Conservation (phyloP, 1,139 yeast species). For the Fermentozyma sake region DNA sequence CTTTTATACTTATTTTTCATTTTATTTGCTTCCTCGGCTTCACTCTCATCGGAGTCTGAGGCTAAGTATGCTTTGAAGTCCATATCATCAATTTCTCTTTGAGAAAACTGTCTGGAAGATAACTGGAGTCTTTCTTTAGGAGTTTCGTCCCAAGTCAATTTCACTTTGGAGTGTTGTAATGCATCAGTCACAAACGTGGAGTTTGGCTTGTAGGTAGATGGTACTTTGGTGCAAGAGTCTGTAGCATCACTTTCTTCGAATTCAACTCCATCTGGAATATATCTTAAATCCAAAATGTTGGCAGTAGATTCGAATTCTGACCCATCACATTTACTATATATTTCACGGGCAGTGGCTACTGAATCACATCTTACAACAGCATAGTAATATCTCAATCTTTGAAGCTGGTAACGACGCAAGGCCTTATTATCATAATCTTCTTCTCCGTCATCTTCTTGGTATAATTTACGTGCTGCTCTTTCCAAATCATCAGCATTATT, state of each 20-base stretch:
- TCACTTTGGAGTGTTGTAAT: slow-evolving; percentile 87
- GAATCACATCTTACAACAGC: slow-evolving; percentile 89
- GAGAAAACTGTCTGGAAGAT: slow-evolving; percentile 78
- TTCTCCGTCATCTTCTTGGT: slow-evolving; percentile 68
- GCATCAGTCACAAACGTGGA: slow-evolving; percentile 85
- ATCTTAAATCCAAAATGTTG: slow-evolving; percentile 86
- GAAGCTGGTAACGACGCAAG: slow-evolving; percentile 70
- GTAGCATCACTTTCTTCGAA: slow-evolving; percentile 71
- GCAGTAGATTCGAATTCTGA: slow-evolving; percentile 96
- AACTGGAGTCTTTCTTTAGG: slow-evolving; percentile 85
- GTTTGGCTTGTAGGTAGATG: slow-evolving; percentile 76
- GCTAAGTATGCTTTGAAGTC: slow-evolving; percentile 95
- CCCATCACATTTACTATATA: slow-evolving; percentile 87
- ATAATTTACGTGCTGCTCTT: slow-evolving; percentile 59
- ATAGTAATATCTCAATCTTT: slow-evolving; percentile 82
- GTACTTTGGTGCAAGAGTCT: slow-evolving; percentile 69
- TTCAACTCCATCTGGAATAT: slow-evolving; percentile 86
- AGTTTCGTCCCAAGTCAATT: slow-evolving; percentile 96
- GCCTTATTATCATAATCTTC: slow-evolving; percentile 70
- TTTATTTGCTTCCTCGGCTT: slow-evolving; percentile 38
- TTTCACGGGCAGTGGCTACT: slow-evolving; percentile 63
- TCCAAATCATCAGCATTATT: slow-evolving; percentile 40
- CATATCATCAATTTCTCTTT: slow-evolving; percentile 91
- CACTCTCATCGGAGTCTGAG: slow-evolving; percentile 64
- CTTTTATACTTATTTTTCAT: slow-evolving; percentile 61